Conservation (phyloP, 148 eudicot species). For the Chenopodium quinoa region DNA sequence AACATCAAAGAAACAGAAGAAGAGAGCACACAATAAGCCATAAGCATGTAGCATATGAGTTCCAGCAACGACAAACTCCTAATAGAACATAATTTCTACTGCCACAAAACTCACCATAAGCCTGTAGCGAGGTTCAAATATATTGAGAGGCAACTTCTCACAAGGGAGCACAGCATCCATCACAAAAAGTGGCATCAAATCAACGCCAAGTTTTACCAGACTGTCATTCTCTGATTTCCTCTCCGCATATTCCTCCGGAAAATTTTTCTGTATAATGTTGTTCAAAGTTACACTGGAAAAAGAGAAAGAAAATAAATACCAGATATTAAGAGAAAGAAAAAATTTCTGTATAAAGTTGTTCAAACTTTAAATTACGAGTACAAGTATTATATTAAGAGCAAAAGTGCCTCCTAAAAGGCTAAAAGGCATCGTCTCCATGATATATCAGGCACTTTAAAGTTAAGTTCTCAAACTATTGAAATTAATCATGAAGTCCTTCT, state of each 20-base stretch:
- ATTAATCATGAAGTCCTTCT: background rate
- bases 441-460: background rate
- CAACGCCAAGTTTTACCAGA: conserved; percentile 62
- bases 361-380: background rate
- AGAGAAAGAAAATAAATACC: conserved; percentile 10
- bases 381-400: background rate
- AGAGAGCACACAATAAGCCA: background rate
- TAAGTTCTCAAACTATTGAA: background rate
- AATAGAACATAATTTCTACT: background rate
- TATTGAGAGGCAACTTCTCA: conserved; percentile 82
- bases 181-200: conserved; percentile 93
- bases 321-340: background rate
- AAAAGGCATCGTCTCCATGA: background rate
- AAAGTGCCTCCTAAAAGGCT: background rate
- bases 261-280: conserved; percentile 83
- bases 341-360: no score
- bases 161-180: conserved; percentile 96
- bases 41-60: no score
- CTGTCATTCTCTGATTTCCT: conserved; percentile 76
- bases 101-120: conserved; percentile 75
- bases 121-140: conserved; percentile 99
- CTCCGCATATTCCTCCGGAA: conserved; percentile 86
- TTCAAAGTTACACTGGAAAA: conserved; percentile 81
- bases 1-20: background rate
- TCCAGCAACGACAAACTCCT: background rate